Evolutionary conservation across 805 yeast species (phyloP).

Genomic region (Yamadazyma phyllophila): DNA sequence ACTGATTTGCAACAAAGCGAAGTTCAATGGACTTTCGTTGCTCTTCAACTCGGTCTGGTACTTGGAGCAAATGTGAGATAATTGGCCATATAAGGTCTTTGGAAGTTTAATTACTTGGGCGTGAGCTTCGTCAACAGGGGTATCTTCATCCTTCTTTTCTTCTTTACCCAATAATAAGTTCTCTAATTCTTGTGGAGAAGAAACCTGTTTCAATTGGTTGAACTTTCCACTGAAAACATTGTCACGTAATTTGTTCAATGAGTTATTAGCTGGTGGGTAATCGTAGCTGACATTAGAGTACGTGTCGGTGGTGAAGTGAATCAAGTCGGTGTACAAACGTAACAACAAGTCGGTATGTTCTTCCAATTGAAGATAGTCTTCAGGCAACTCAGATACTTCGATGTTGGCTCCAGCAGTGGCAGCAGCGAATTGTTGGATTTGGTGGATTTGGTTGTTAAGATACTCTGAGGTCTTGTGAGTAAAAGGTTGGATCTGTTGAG

Average conservation of each 20-base stretch:
- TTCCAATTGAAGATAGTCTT: constrained; percentile 67
- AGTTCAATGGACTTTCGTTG: constrained; percentile 48
- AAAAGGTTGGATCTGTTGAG: constrained; percentile 43
- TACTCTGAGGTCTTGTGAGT: constrained; percentile 59
- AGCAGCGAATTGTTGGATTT: constrained; percentile 40
- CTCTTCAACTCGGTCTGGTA: constrained; percentile 46
- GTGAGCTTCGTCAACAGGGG: constrained; percentile 7
- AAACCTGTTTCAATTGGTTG: constrained; percentile 59
- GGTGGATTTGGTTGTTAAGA: constrained; percentile 61
- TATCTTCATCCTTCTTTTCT: constrained; percentile 15
- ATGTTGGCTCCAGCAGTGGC: constrained; percentile 39
- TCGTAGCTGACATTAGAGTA: constrained; percentile 76
- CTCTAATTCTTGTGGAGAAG: constrained; percentile 66
- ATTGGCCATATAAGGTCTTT: constrained; percentile 72
- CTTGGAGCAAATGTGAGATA: constrained; percentile 53
- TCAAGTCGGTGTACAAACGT: constrained; percentile 53
- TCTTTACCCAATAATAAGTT: constrained; percentile 44
- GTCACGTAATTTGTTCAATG: constrained; percentile 56
- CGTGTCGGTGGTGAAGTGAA: constrained; percentile 46
- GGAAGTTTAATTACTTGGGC: constrained; percentile 47
- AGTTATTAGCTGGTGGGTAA: constrained; percentile 64
- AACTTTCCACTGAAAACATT: constrained; percentile 55
- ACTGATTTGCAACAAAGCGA: constrained; percentile 53
- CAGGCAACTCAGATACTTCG: constrained; percentile 72
- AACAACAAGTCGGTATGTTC: constrained; percentile 63